phyloP scores from a whole-genome alignment of 345 rosid species.

The Eucalyptus tenuipes region DNA sequence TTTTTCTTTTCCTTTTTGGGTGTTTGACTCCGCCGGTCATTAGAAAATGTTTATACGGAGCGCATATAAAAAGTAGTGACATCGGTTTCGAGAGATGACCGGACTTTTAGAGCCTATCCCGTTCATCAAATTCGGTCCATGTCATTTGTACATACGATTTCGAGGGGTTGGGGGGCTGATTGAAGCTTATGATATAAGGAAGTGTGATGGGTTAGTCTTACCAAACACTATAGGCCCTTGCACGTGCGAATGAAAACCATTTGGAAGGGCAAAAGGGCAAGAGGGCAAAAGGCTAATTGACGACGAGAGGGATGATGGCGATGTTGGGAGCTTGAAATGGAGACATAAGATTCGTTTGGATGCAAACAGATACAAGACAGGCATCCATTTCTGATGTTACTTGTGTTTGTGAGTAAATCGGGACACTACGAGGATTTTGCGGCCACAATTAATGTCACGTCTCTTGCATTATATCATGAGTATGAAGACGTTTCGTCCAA shows the following conservation, averaged over 20 bases:
- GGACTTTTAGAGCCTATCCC: not conserved
- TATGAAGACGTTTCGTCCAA: not conserved
- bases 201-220: not conserved
- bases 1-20: not conserved
- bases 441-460: not conserved
- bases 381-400: not conserved
- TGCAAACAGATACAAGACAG: not conserved
- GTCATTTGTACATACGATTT: not conserved
- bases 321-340: not conserved
- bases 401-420: not conserved
- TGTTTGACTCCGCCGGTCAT: too few species aligned
- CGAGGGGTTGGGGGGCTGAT: not conserved
- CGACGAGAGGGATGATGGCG: not conserved
- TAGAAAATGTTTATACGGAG: not conserved
- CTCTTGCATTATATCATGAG: not conserved
- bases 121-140: not conserved
- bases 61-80: rapidly evolving
- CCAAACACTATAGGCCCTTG: not conserved
- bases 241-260: not conserved
- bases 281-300: not conserved
- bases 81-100: not conserved
- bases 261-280: not conserved
- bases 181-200: not conserved
- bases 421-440: not conserved
- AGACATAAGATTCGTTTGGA: not conserved